A percentile compares a stretch with the other conserved stretches of the same genome.
Evolutionary conservation across 1,284 basidiomycete genomes (phyloP).

Genomic region (Hymenochaete sp.): DNA sequence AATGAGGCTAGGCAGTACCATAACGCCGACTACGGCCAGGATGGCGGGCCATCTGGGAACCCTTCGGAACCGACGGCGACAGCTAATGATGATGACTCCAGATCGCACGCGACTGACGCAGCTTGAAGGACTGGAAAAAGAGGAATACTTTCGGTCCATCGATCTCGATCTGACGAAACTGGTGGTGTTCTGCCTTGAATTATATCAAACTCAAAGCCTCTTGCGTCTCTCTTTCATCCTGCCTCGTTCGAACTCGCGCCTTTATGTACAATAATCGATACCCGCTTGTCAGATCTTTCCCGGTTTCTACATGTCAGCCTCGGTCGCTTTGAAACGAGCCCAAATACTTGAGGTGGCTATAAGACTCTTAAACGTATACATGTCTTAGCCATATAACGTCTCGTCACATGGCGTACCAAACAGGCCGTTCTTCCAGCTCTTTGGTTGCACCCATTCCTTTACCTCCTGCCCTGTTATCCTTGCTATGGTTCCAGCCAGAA

Average conservation of each 20-base stretch:
- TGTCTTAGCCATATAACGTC: slow-evolving; percentile 51
- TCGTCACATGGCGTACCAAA: slow-evolving; percentile 68
- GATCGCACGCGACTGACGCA: too few species aligned
- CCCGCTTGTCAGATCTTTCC: background rate
- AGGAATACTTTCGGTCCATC: too few species aligned
- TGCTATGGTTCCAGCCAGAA: slow-evolving; percentile 48
- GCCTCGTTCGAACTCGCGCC: too few species aligned
- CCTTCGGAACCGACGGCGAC: background rate
- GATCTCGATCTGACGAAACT: too few species aligned
- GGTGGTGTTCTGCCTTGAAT: too few species aligned
- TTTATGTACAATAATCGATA: too few species aligned
- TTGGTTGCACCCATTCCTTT: slow-evolving; percentile 48
- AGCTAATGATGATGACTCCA: background rate
- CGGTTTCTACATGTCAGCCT: background rate
- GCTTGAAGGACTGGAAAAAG: too few species aligned
- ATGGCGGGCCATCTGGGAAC: slow-evolving; percentile 11
- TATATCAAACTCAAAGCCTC: too few species aligned
- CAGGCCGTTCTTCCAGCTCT: slow-evolving; percentile 57
- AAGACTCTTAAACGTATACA: too few species aligned
- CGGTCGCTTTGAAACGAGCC: too few species aligned
- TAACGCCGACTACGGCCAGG: slow-evolving; percentile 14
- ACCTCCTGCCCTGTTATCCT: slow-evolving; percentile 36
- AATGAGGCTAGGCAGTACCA: slow-evolving; percentile 13
- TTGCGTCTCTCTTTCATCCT: too few species aligned
- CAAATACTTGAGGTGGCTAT: too few species aligned